These are phyloP conservation scores for Moricandia moricandioides DNA, from an alignment of 345 rosid species.

Conservation along the genomic window DNA sequence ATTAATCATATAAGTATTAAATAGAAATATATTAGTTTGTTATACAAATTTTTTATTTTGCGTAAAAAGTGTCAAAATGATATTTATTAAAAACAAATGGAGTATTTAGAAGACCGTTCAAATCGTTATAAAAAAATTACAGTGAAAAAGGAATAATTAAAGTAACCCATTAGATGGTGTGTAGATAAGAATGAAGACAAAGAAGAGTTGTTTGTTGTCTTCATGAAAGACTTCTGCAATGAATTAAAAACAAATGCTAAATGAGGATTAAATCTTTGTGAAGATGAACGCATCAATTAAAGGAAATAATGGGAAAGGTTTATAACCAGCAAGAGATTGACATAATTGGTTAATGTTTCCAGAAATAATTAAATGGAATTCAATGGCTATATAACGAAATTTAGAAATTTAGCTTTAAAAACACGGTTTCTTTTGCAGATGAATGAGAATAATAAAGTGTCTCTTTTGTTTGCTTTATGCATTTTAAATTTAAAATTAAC, in stretches of 20 bases:
- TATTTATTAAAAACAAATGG: no score
- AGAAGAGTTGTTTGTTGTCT: constrained; percentile 22
- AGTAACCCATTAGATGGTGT: background rate
- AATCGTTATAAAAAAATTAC: background rate
- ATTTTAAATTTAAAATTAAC: constrained; percentile 14
- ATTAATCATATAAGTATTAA: no score
- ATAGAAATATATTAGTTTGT: no score
- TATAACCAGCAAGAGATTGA: constrained; percentile 35
- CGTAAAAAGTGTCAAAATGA: no score
- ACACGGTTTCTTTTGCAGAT: constrained; percentile 38
- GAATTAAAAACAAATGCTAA: constrained; percentile 39
- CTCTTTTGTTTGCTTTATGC: constrained; percentile 36
- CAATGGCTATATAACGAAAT: constrained; percentile 21
- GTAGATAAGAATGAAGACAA: constrained; percentile 16
- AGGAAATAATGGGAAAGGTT: constrained; percentile 37
- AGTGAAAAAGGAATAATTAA: constrained; percentile 20
- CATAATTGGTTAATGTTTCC: constrained; percentile 30
- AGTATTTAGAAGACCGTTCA: no score
- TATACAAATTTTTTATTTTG: no score
- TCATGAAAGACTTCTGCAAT: constrained; percentile 33
- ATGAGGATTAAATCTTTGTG: constrained; percentile 31
- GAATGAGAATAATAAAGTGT: constrained; percentile 37
- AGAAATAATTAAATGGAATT: constrained; percentile 26
- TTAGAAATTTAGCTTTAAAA: constrained; percentile 32
- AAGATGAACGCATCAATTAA: constrained; percentile 26